Base-by-base conservation (phyloP, 176 grass and related monocot species). In the Melocanna baccifera region DNA sequence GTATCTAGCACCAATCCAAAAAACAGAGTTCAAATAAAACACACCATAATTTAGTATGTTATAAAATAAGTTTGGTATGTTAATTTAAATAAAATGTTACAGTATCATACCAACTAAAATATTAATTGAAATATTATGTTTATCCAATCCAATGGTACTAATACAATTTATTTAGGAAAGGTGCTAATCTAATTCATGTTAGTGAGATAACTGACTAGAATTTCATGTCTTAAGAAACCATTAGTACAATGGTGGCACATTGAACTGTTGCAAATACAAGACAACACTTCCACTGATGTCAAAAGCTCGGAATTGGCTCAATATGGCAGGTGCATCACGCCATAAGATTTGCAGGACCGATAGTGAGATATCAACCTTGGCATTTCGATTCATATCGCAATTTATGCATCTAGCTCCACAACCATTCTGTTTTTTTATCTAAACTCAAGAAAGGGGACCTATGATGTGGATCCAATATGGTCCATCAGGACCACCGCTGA, bases 371-470 rank as follows among this genome's bases (percentile, higher is more conserved):
- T 20, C 70, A 78, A 37, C n/a, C 39, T 69, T 6, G 1, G 23
- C 16, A 72, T 40, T 29, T 7, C 6, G 2, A 51, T 13, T 79
- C 20, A 16, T 63, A 47, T 57, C 1, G 0, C 12, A 63, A 14
- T 15, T 25, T 67, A 5, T 18, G 73, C 45, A 58, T 30, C 51
- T 69, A 83, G 18, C 68, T 64, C 65, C 34, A 64, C 25, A 72
- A 73, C 37, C 47, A 84, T 63, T 41, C 29, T 67, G n/a, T n/a
- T 70, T 69, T 51, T 48, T 48, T 79, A 84, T 88, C 75, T 55
- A 34, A 64, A 79, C 39, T 53, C 58, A 29, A 46, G 47, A 43
- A 45, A 56, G 20, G 47, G 87, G 20, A 3, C 67, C 45, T 73
- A 39, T 58, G 81, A 55, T 57, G 86, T 71, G 55, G 67, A 72